Base-by-base conservation (phyloP, 1,284 basidiomycete genomes). In the Moesziomyces parantarcticus region DNA sequence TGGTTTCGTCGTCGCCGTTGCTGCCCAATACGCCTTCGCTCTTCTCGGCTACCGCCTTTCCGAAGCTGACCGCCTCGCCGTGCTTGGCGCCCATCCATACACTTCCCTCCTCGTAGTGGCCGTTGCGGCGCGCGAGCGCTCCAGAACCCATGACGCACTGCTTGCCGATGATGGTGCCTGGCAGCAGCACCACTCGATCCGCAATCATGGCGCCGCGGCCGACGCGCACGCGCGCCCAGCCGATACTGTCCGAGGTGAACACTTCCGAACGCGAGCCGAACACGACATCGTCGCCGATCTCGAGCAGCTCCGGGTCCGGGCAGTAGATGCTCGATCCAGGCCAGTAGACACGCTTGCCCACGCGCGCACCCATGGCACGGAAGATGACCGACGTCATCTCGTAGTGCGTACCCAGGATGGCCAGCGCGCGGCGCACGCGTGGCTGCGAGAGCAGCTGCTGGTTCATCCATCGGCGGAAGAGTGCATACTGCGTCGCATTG, bases 61-160 rank as follows among this genome's bases (percentile, higher is more conserved):
- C 82, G 45, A 83, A 83, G 67, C 79, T 81, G 69, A 83, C 82
- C 11, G 82, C 82, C 59, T 83, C 79, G 46, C 82, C 82, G 42
- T 83, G 82, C 77, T 83, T 83, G 49, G 74, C 68, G 23, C 82
- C 82, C 82, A 83, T 83, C 82, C 82, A 83, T 14, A 83, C 82
- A 18, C 79, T 79, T 49, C 77, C 65, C 55, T 83, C 82, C 53
- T 83, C 82, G 63, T 83, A 83, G 60, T 76, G 77, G 29, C 82
- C 82, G 40, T 81, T 81, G 25, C 82, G 78, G 26, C 80, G 77
- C 10, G 80, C 73, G 25, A 83, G 60, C 6, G 82, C 82, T 47
- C 82, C 82, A 3, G 82, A 83, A 18, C 82, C 82, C 82, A 83
- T 83, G 43, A 83, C 82, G 58, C 80, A 82, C 58, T 80, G 82